Evolutionary conservation across 2,329 filamentous ascomycete genomes (phyloP), one percentile per base, ranked within the genome.

Genomic region (Diaporthe sp.): DNA sequence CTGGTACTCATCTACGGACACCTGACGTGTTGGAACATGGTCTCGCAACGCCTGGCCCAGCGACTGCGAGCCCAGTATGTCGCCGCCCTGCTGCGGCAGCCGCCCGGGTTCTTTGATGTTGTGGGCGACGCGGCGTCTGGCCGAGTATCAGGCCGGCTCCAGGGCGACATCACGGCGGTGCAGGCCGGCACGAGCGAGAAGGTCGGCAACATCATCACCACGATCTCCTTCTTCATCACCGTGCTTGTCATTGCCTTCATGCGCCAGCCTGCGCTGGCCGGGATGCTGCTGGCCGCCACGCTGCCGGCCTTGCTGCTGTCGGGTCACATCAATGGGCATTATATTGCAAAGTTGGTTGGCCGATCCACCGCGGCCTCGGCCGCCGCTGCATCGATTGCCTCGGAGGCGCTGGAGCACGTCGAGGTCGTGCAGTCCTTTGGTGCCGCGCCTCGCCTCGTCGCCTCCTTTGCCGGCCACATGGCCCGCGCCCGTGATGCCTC

Each of bases 131-230:
- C 55, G 7, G 55, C 55, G 22, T 58, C 55, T n/a, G 55, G 55
- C 3, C 55, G 55, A n/a, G 55, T 58, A 3, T 58, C 55, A 3
- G 55, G 55, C 1, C 55, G 55, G 22, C 55, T 58, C 12, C 55
- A 58, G 22, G 55, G 55, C 10, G 55, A 58, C 22, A 58, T 58
- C 55, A 58, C 55, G 32, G 55, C 55, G 1, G 55, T 58, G 30
- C 55, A 58, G 32, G 55, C 55, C 55, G 55, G 55, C 19, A 58
- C 55, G 32, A 58, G 32, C 55, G 55, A 58, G 55, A 58, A 58
- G 55, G 22, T 58, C 9, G 55, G 55, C 32, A 58, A 58, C 55
- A 58, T 58, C 10, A 58, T 58, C 22, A 58, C 55, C 32, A 58
- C 55, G 2, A 2, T 58, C 19, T 58, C 55, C 19, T 58, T 58